These are phyloP conservation scores for Mitragyna speciosa DNA, from an alignment of 257 asterid species.

Conservation along the genomic window DNA sequence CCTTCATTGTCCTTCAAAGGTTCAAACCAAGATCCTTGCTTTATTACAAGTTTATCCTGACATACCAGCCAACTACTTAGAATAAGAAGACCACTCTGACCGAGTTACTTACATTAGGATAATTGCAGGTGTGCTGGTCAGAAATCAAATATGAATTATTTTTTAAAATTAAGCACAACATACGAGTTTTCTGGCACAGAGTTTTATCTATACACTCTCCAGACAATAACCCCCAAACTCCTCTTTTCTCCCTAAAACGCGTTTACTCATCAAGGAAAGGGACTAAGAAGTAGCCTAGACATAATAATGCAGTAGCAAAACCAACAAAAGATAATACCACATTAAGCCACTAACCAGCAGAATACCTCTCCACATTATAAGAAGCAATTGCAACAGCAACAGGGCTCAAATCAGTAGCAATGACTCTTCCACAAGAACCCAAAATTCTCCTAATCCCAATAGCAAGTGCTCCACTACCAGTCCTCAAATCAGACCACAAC, in stretches of 20 bases:
- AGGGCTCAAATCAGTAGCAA: constrained; percentile 71
- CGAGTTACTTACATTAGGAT: not conserved
- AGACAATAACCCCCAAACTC: no score
- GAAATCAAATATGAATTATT: not conserved
- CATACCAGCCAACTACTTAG: not conserved
- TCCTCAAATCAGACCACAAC: constrained; percentile 66
- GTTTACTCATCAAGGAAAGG: not conserved
- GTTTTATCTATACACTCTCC: no score
- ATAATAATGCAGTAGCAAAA: not conserved
- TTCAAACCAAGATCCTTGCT: constrained; percentile 85
- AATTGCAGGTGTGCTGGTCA: not conserved
- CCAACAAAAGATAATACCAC: not conserved
- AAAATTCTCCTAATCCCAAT: constrained; percentile 63
- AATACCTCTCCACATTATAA: constrained; percentile 48
- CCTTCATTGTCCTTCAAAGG: constrained; percentile 62
- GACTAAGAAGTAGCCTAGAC: not conserved
- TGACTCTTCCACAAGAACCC: constrained; percentile 53
- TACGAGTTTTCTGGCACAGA: no score
- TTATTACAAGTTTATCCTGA: constrained; percentile 60
- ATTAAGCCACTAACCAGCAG: constrained; percentile 54
- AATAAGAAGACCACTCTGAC: not conserved
- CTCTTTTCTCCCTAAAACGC: no score
- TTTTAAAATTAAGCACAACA: no score
- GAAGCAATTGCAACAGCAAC: constrained; percentile 61
- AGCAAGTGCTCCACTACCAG: constrained; percentile 95